These are phyloP conservation scores for Pelargonium myrrhifolium DNA, from an alignment of 441 rosid genomes.

Conservation along the genomic window DNA sequence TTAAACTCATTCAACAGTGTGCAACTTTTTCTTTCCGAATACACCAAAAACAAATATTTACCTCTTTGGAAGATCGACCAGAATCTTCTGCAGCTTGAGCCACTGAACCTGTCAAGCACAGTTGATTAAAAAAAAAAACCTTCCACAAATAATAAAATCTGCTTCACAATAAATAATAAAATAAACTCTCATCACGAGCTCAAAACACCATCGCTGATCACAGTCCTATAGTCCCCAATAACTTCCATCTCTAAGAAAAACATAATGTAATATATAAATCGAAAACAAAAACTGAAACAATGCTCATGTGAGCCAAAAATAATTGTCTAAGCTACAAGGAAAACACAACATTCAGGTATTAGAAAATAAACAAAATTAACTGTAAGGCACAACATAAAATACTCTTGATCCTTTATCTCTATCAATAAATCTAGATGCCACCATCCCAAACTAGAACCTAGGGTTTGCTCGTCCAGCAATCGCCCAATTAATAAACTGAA, in stretches of 20 bases:
- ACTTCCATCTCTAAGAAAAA: no score
- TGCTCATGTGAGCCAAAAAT: neutral
- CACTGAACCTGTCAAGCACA: conserved; percentile 37
- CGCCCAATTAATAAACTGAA: conserved; percentile 3
- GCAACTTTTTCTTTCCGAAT: neutral
- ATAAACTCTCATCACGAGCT: neutral
- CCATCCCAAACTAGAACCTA: neutral
- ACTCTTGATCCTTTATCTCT: no score
- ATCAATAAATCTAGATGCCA: neutral
- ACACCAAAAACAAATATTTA: conserved; percentile 15
- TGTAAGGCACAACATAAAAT: no score
- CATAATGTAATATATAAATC: no score
- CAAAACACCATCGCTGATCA: neutral
- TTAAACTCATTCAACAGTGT: neutral
- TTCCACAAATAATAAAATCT: neutral
- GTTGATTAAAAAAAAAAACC: neutral
- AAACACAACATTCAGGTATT: no score
- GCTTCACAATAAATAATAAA: conserved; percentile 6
- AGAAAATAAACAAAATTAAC: no score
- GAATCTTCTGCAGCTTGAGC: conserved; percentile 43
- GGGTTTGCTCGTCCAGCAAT: neutral
- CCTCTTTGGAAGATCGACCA: conserved; percentile 69
- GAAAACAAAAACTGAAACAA: neutral
- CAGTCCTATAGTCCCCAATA: no score
- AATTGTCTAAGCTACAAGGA: neutral